These are phyloP conservation scores for Agapanthus africanus DNA, from an alignment of 106 monocot genomes.

Conservation along the genomic window DNA sequence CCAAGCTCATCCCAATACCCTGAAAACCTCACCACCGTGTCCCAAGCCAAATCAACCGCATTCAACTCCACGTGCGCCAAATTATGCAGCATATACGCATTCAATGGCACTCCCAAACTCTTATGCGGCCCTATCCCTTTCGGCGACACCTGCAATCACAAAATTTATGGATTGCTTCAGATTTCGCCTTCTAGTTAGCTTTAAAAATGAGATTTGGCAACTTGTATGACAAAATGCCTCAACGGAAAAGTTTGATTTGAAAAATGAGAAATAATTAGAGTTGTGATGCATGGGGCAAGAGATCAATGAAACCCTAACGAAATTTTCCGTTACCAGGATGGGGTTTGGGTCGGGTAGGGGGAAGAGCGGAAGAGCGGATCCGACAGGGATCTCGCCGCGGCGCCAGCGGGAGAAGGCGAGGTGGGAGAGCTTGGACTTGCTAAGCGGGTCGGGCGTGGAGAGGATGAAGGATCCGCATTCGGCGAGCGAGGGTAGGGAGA, in stretches of 20 bases:
- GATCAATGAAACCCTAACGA: background rate
- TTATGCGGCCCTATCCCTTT: conserved; percentile 76
- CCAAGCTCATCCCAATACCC: conserved; percentile 37
- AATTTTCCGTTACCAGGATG: conserved; percentile 25
- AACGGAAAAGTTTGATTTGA: too few species aligned
- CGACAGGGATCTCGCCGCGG: conserved; percentile 35
- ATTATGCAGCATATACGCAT: conserved; percentile 84
- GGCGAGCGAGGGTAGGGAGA: conserved; percentile 48
- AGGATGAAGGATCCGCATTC: conserved; percentile 63
- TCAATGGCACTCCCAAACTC: conserved; percentile 67
- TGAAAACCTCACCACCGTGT: conserved; percentile 81
- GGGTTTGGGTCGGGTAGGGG: conserved; percentile 59
- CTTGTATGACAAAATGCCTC: conserved; percentile 31
- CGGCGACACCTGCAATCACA: conserved; percentile 42
- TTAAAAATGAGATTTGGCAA: too few species aligned
- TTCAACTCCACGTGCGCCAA: conserved; percentile 95
- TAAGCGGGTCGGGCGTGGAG: conserved; percentile 63
- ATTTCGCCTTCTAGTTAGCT: too few species aligned
- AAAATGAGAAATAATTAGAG: too few species aligned
- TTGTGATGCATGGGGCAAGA: too few species aligned
- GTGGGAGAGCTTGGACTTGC: conserved; percentile 62
- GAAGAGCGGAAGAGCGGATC: conserved; percentile 2
- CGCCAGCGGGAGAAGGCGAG: conserved; percentile 54
- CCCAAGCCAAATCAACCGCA: conserved; percentile 93
- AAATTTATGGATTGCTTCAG: too few species aligned